A percentile compares a stretch with the other conserved stretches of the same genome.
These are phyloP conservation scores for Chaetomium fimeti DNA, from an alignment of 495 filamentous ascomycete genomes.

Conservation along the genomic window DNA sequence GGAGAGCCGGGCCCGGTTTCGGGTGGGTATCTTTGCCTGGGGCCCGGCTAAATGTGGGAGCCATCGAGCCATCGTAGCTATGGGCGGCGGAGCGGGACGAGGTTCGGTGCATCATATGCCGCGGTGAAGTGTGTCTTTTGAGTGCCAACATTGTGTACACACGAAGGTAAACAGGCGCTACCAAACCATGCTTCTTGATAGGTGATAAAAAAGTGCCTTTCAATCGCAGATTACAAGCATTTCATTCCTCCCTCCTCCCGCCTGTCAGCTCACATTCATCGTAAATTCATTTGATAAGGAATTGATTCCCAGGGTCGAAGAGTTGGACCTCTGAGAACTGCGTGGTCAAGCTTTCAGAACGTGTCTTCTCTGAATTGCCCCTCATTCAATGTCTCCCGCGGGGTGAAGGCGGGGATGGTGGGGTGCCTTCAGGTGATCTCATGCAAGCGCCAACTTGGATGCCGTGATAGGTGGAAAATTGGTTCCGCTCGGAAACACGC, in stretches of 20 bases:
- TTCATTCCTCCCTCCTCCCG: too few relatives aligned
- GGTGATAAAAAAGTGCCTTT: too few relatives aligned
- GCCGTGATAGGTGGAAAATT: constrained; percentile 26
- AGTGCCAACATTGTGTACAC: too few relatives aligned
- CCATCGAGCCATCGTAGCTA: constrained; percentile 7
- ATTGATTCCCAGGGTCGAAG: too few relatives aligned
- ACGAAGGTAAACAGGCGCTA: not conserved
- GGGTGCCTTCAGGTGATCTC: constrained; percentile 2
- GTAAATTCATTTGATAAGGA: too few relatives aligned
- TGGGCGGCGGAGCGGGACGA: constrained; percentile 5
- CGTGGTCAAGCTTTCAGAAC: not conserved
- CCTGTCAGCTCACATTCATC: too few relatives aligned
- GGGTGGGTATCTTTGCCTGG: constrained; percentile 5
- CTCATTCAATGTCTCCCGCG: constrained; percentile 1
- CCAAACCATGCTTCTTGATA: not conserved
- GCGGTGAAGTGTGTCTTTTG: not conserved
- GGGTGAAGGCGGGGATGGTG: constrained; percentile 5
- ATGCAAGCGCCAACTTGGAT: not conserved
- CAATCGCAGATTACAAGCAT: too few relatives aligned
- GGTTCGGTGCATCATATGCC: constrained; percentile 15
- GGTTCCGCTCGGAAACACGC: not conserved
- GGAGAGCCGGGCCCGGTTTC: constrained; percentile 2
- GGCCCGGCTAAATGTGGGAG: constrained; percentile 8
- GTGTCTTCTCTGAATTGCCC: constrained; percentile 6
- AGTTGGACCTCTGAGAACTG: too few relatives aligned